These are phyloP conservation scores for Aspergillus glaucus DNA, from an alignment of 2,329 filamentous ascomycete species.

Conservation along the genomic window DNA sequence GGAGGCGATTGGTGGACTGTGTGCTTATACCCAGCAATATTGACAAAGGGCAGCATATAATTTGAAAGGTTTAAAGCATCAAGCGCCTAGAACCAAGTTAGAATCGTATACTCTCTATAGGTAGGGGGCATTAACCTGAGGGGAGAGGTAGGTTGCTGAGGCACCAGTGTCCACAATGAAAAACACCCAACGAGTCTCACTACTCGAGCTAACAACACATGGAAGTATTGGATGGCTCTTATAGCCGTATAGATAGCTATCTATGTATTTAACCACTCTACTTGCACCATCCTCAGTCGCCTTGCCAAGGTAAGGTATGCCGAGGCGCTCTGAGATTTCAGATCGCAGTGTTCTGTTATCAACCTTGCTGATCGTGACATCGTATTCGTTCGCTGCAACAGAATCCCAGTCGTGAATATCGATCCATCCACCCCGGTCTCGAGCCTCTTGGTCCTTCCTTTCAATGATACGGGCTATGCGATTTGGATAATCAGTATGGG, in stretches of 20 bases:
- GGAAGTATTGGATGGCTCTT: neutral
- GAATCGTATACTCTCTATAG: neutral
- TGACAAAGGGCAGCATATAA: neutral
- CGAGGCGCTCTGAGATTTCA: neutral
- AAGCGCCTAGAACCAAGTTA: neutral
- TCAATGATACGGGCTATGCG: neutral
- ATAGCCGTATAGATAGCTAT: neutral
- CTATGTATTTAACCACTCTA: neutral
- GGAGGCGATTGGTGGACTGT: neutral
- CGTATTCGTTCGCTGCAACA: neutral
- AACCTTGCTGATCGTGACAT: neutral
- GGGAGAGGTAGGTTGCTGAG: neutral
- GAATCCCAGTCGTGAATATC: neutral
- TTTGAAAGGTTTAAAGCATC: neutral
- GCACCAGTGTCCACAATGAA: neutral
- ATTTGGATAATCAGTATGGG: neutral
- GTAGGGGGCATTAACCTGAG: neutral
- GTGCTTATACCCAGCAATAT: neutral
- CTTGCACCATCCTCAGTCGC: neutral
- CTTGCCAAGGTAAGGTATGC: neutral
- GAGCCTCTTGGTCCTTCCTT: neutral
- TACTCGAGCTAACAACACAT: neutral
- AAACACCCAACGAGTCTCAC: neutral
- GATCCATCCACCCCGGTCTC: neutral
- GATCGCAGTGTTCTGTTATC: neutral